phyloP scores from a whole-genome alignment of 2,329 filamentous ascomycete species.

The Zalaria sp. region DNA sequence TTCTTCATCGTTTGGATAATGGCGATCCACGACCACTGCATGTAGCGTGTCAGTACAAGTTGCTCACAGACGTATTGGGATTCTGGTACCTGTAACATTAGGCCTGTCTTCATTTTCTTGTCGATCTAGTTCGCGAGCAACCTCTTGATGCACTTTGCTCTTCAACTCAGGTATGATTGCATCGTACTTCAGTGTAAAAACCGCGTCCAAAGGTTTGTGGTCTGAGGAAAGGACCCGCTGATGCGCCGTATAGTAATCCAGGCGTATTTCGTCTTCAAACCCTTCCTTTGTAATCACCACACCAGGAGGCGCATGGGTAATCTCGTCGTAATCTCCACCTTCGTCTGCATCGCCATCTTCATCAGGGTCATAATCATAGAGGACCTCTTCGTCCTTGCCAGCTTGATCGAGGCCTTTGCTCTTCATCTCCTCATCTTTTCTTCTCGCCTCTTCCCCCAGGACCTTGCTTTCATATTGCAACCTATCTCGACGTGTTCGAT shows the following conservation, averaged over 20 bases:
- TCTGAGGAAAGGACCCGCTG: slow-evolving; percentile 86
- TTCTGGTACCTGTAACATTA: slow-evolving; percentile 26
- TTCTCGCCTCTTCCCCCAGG: slow-evolving; percentile 51
- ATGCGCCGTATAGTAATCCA: slow-evolving; percentile 71
- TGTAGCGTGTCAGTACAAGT: slow-evolving; percentile 21
- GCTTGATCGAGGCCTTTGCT: slow-evolving; percentile 60
- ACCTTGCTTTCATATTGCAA: slow-evolving; percentile 49
- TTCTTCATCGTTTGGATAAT: slow-evolving; percentile 22
- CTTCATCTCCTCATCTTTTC: slow-evolving; percentile 75
- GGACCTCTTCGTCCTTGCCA: slow-evolving; percentile 62
- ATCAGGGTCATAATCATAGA: slow-evolving; percentile 85
- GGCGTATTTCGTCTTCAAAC: slow-evolving; percentile 37
- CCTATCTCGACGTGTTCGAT: slow-evolving; percentile 59
- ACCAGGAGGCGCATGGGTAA: slow-evolving; percentile 33
- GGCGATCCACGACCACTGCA: slow-evolving; percentile 64
- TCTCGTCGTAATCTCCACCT: slow-evolving; percentile 39
- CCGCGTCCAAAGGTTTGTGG: slow-evolving; percentile 78
- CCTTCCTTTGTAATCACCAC: slow-evolving; percentile 44
- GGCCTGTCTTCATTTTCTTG: slow-evolving; percentile 85
- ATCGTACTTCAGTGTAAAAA: slow-evolving; percentile 76
- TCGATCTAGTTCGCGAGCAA: slow-evolving; percentile 75
- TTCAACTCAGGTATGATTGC: slow-evolving; percentile 76
- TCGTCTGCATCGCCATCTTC: slow-evolving; percentile 46
- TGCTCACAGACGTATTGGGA: too few relatives aligned
- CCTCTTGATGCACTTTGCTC: slow-evolving; percentile 68